Evolutionary conservation across 441 rosid genomes (phyloP), one percentile per base, ranked within the genome.

Genomic region (Populus hybrid): DNA sequence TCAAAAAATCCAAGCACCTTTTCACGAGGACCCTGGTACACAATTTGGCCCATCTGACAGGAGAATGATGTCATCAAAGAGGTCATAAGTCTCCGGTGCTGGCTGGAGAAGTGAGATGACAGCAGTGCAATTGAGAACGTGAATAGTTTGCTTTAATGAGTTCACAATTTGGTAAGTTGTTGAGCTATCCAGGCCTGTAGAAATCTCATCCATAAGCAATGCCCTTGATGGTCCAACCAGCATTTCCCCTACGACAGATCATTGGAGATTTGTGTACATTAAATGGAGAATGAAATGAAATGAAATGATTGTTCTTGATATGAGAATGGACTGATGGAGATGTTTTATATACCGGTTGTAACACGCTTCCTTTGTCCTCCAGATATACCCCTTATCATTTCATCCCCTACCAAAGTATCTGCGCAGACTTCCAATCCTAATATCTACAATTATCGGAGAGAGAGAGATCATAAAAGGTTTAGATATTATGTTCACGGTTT

Each of bases 361-460:
- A 94, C 91, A 64, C 98, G 93, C 85, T 92, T 95, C 85, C 76
- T 90, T 78, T 95, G 97, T 69, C 98, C 98, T 53, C 98, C 98
- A 6, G 98, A 95, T 73, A 95, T 90, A 32, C 98, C 98, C 78
- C 98, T 86, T 69, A 90, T 9, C 96, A 95, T 95, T 73, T 91
- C 94, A 83, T 91, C 86, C 1, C 97, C 98, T 0, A 93, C 92
- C 87, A 91, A 64, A 3, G 90, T 92, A 78, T 95, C 98, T 1
- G 96, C 94, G 70, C 98, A 93, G 9, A 80, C 75, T 70, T 95
- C 98, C 66, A 95, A 87, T 76, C 98, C 98, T 77, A 95, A 79
- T 78, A 95, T 78, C 99, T 93, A 79, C 16, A 75, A 57, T 73
- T 68, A 30, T 18, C 53, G 18, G 23, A 59, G 36, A 40, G 35